Conservation (phyloP, 495 filamentous ascomycete genomes). For the Glarea lozoyensis region DNA sequence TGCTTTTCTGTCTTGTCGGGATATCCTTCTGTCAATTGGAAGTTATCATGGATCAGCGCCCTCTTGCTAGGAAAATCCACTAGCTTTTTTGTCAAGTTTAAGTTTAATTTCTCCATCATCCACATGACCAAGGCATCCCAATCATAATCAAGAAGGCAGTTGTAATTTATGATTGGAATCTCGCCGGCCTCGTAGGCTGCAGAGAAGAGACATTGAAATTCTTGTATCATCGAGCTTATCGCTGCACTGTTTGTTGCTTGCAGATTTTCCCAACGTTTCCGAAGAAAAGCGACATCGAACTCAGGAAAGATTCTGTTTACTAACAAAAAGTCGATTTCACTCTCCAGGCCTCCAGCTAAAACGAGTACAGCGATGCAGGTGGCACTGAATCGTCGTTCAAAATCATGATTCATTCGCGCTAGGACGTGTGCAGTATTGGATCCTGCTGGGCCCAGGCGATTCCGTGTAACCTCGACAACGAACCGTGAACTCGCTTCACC, state of each 20-base stretch:
- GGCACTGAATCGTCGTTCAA: constrained; percentile 43
- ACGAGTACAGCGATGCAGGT: constrained; percentile 68
- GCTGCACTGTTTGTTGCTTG: constrained; percentile 49
- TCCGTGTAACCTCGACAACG: constrained; percentile 5
- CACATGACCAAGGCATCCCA: constrained; percentile 71
- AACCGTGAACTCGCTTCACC: neutral
- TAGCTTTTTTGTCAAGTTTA: constrained; percentile 25
- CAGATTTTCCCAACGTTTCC: constrained; percentile 50
- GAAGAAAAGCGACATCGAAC: constrained; percentile 45
- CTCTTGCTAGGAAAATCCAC: constrained; percentile 21
- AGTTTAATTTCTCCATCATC: constrained; percentile 31
- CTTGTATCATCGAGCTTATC: constrained; percentile 59
- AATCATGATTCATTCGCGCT: constrained; percentile 1
- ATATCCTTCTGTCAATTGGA: constrained; percentile 24
- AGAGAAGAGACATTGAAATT: constrained; percentile 70
- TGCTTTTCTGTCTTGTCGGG: constrained; percentile 30
- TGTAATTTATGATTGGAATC: constrained; percentile 62
- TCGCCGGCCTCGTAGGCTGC: constrained; percentile 63
- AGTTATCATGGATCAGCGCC: constrained; percentile 24
- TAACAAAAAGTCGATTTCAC: constrained; percentile 64
- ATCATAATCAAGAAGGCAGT: constrained; percentile 63
- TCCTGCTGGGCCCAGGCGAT: constrained; percentile 16
- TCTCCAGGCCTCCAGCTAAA: constrained; percentile 63
- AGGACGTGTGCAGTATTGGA: too few species aligned
- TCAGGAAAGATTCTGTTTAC: constrained; percentile 57